Evolutionary conservation across 768 basidiomycete species (phyloP), one percentile per base, ranked within the genome.

Genomic region (Multifurca ochricompacta): DNA sequence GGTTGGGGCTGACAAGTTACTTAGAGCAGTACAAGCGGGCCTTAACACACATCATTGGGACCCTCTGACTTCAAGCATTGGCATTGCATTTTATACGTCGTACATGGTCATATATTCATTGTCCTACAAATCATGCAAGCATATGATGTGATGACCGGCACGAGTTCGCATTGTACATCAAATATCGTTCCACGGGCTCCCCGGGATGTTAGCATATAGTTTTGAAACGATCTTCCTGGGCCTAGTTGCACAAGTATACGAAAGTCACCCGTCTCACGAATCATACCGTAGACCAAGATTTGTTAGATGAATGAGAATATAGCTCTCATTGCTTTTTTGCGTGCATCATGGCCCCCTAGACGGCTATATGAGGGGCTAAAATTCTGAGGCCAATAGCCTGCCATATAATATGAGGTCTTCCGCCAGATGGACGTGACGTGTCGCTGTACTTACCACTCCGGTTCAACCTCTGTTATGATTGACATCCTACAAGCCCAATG

Each of bases 401-500:
- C n/a, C 27, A 34, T 16, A 5, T 31, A 10, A 27, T 23, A 7
- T 57, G 32, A 47, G 45, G 14, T n/a, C 48, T 21, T n/a, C 28
- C 10, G 25, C 3, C 4, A 23, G 18, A n/a, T 19, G 36, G 48
- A 18, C 13, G 49, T 51, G 49, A 39, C 49, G 36, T 35, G 41
- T 40, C 43, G 32, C 32, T 8, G 23, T 25, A 25, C 71, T 63
- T 63, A 85, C 95, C 95, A 98, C 63, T 98, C 94, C 36, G 92
- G 83, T 63, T 97, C 93, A 40, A 97, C 90, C 63, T 94, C 91
- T 1, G 95, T 96, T 31, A 97, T 67, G 59, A 97, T 85, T 21
- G 88, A 81, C 64, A 99, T 96, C 66, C 96, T 91, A 55, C 10
- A 43, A 36, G 14, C 13, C 23, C 46, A 16, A 40, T 61, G 67